Evolutionary conservation across 2,329 filamentous ascomycete genomes (phyloP).

Genomic region (Penicillium sp.): DNA sequence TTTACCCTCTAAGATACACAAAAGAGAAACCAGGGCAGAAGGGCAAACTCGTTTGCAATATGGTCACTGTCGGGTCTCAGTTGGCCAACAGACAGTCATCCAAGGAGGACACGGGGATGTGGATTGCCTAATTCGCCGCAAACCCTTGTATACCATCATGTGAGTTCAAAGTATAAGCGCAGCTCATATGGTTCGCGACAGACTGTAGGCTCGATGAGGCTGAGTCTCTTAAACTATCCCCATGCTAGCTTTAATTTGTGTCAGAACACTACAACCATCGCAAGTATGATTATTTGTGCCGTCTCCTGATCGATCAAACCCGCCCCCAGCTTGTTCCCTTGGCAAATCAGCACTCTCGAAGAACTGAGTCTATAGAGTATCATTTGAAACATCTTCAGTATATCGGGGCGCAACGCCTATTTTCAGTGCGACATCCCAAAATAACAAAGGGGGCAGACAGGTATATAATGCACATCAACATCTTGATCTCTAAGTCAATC

Average conservation of each 20-base stretch:
- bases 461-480: not conserved
- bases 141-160: too few relatives aligned
- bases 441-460: not conserved
- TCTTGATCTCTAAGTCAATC: not conserved
- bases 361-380: too few relatives aligned
- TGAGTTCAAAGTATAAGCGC: not conserved
- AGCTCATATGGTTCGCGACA: not conserved
- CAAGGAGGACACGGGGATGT: not conserved
- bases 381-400: not conserved
- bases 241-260: not conserved
- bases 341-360: not conserved
- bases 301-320: not conserved
- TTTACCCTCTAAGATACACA: not conserved
- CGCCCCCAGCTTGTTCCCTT: not conserved
- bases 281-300: not conserved
- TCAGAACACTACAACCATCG: not conserved
- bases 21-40: not conserved
- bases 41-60: not conserved
- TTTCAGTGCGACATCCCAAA: not conserved
- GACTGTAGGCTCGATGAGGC: not conserved
- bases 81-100: not conserved
- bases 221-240: not conserved
- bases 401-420: not conserved
- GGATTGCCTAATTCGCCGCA: not conserved
- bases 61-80: not conserved